Base-by-base conservation (phyloP, 2,329 filamentous ascomycete species). In the Colletotrichum agaves region DNA sequence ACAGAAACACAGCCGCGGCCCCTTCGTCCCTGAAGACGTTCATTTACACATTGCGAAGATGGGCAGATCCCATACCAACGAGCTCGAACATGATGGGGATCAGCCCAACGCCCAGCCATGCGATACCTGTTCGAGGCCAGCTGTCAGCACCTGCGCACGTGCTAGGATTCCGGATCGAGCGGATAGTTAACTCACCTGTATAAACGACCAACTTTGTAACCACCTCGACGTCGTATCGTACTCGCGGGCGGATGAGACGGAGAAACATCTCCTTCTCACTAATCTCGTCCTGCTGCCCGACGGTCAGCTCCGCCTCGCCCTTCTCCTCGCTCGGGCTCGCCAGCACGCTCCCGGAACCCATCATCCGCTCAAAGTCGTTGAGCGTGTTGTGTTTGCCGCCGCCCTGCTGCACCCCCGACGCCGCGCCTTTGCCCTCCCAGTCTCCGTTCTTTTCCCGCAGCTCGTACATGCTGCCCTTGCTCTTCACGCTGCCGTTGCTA, bases 201-300 rank as follows among this genome's bases (percentile, higher is more conserved):
- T 99, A 99, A 23, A 99, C 93, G 73, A 99, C 92, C 69, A 99
- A 80, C 81, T 98, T 98, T 5, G 96, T 98, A 41, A 99, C 92
- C 43, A 99, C 95, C 79, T 99, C 96, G n/a, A 98, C 95, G 79
- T 99, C 96, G 75, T 98, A 99, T 73, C 94, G 86, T 67, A 98
- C 94, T 72, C 96, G 89, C 55, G 96, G 94, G 80, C 91, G 93
- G 70, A 94, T 90, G 62, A 98, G 84, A 75, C 87, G 89, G 49
- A 90, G 91, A 78, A 98, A 98, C 78, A 98, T 90, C 76, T 97
- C 92, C 72, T 85, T 87, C 77, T 94, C 91, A 53, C 89, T 89
- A 27, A 87, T 73, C 72, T 87, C 85, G 49, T 86, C 82, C 55
- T 84, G 82, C 23, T 81, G 80, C 12, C 80, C 78, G 2, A 81